Evolutionary conservation across 1,284 basidiomycete genomes (phyloP).

Genomic region (Pseudozyma hubeiensis): DNA sequence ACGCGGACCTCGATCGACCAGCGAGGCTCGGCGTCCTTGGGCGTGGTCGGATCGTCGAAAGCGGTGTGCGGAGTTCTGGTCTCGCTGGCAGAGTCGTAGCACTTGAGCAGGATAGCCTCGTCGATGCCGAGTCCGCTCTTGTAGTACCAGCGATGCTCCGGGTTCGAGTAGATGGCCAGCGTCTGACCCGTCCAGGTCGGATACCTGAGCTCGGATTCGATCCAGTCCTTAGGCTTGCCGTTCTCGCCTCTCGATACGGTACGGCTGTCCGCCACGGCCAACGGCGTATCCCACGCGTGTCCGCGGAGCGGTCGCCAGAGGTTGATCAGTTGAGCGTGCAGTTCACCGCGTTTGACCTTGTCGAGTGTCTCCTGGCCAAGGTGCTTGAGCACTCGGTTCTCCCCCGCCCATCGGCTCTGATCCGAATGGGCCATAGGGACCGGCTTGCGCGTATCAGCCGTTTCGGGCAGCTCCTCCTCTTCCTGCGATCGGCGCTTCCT

Average conservation of each 20-base stretch:
- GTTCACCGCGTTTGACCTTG: slow-evolving; percentile 44
- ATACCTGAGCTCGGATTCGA: slow-evolving; percentile 47
- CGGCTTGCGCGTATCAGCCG: slow-evolving; percentile 49
- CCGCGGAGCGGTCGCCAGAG: slow-evolving; percentile 77
- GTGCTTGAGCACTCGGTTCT: slow-evolving; percentile 54
- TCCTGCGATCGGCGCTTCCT: slow-evolving; percentile 48
- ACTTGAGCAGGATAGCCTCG: slow-evolving; percentile 77
- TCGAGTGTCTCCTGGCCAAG: slow-evolving; percentile 53
- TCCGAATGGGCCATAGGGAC: slow-evolving; percentile 52
- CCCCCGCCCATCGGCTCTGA: slow-evolving; percentile 55
- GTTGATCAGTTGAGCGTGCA: slow-evolving; percentile 78
- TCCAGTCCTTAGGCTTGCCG: slow-evolving; percentile 50
- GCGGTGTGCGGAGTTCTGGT: slow-evolving; percentile 61
- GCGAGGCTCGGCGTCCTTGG: slow-evolving; percentile 47
- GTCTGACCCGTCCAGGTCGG: slow-evolving; percentile 56
- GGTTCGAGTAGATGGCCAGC: slow-evolving; percentile 72
- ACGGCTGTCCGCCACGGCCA: slow-evolving; percentile 76
- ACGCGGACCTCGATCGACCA: slow-evolving; percentile 59
- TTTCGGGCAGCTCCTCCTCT: slow-evolving; percentile 41
- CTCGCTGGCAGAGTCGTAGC: slow-evolving; percentile 71
- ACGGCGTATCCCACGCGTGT: slow-evolving; percentile 74
- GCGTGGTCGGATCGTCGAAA: slow-evolving; percentile 49
- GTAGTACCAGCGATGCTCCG: slow-evolving; percentile 77
- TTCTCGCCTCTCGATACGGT: slow-evolving; percentile 70
- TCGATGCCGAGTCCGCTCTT: slow-evolving; percentile 75